Evolutionary conservation across 345 rosid genomes (phyloP), one percentile per base, ranked within the genome.

Genomic region (Alliaria petiolata): DNA sequence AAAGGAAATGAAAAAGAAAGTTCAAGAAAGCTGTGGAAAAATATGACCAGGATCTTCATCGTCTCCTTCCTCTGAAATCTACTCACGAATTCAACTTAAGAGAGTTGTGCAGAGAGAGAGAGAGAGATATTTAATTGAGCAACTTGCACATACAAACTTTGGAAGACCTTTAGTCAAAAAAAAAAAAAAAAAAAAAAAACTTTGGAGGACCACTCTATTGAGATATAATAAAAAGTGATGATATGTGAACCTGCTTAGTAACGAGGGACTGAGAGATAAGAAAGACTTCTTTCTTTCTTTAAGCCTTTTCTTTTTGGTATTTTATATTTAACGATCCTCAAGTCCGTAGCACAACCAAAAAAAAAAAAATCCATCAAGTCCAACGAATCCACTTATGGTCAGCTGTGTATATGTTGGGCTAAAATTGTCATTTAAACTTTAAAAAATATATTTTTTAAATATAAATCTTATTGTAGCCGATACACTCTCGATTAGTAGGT

Each of bases 21-120:
- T 76, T 76, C 79, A 76, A 76, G 75, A 76, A 76, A 76, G 79
- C 79, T 63, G 79, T 76, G 79, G 79, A 69, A 76, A 69, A 69
- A 15, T 36, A 61, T 76, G 70, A 56, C 75, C 73, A 75, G 78
- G 69, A 75, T 67, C 78, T 60, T 67, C 63, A 75, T 67, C 65
- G 55, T 73, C 51, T 45, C 38, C 46, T 39, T 50, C 35, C 12
- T 51, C 62, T 31, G 28, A 38, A 45, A n/a, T 26, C 33, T 55
- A 8, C 50, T 46, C 2, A 25, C 12, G 22, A 72, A 63, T 9
- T 26, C 6, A 49, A 42, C 16, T 5, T 34, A 31, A 19, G 68
- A 60, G 30, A 59, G 26, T 55, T 35, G 20, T 54, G 57, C n/a
- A n/a, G n/a, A n/a, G n/a, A n/a, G n/a, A n/a, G 66, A 31, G 72